Base-by-base conservation (phyloP, 352 stramenopile species). In the Phytophthora sojae region DNA sequence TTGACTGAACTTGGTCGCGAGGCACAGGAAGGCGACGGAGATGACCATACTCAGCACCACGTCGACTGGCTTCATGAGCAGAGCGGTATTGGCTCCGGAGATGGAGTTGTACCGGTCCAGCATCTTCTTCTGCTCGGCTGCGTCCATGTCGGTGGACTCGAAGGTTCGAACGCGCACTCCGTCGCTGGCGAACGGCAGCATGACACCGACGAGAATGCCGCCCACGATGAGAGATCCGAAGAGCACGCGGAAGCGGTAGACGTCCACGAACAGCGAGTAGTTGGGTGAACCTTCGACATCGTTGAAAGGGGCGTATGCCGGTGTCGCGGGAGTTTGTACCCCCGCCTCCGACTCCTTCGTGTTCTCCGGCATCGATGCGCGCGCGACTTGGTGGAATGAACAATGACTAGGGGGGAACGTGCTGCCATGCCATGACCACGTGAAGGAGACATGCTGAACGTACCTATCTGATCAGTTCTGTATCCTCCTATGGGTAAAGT, bases 1-100 rank as follows among this genome's bases (percentile, higher is more conserved):
- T 29, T 64, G 17, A 58, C 42, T 64, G 17, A 29, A 53, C 23
- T 44, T 58, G 17, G 55, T 64, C 11, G 44, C 53, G 6, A 69
- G 6, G n/a, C 63, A 69, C 15, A 64, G 30, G 47, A 69, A 53
- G 23, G 26, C 45, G 6, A 65, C 55, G 32, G 63, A 26, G 1
- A 70, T n/a, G n/a, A 70, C 32, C 54, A 70, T 70, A 32, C 53
- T 70, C 3, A 64, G 42, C 15, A 64, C 58, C 23, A 70, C 25
- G 17, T 64, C 62, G 9, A 69, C 42, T 9, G 54, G 62, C 9
- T 70, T 70, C 55, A 65, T 58, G 21, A 70, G 17, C 32, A 65
- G 29, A 7, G 35, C 49, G 7, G 63, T 58, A 2, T 65, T 39
- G 6, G 45, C 25, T 17, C 44, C 63, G 1, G 63, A 64, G 32